Conservation (phyloP, 2,329 filamentous ascomycete species). For the Talaromyces piceae region DNA sequence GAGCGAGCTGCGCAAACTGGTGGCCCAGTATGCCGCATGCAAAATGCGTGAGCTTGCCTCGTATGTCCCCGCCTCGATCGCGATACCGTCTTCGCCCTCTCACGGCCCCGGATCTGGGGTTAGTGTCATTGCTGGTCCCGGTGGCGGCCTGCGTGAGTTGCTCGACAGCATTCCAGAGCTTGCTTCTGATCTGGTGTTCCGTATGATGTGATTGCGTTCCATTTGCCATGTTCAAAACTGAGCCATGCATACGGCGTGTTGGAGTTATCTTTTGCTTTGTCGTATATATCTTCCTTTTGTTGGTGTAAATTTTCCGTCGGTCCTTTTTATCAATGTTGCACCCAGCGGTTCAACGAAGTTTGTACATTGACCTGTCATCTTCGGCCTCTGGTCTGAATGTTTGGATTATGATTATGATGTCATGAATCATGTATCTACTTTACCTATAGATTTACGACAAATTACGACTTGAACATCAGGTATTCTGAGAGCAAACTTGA, state of each 20-base stretch:
- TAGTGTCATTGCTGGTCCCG: constrained; percentile 3
- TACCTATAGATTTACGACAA: not conserved
- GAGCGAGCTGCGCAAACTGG: constrained; percentile 34
- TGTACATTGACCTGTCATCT: not conserved
- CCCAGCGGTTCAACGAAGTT: not conserved
- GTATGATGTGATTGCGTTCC: constrained; percentile 21
- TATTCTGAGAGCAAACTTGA: not conserved
- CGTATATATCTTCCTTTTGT: not conserved
- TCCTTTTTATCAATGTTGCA: not conserved
- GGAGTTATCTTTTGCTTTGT: not conserved
- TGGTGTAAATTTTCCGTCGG: too few species aligned
- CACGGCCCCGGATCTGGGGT: constrained; percentile 8
- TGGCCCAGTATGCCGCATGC: constrained; percentile 35
- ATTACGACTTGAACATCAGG: not conserved
- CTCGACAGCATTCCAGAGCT: constrained; percentile 32
- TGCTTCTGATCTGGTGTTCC: constrained; percentile 36
- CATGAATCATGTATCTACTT: not conserved
- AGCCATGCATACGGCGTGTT: not conserved
- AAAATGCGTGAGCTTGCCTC: constrained; percentile 32
- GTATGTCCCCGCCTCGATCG: constrained; percentile 17
- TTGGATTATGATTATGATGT: not conserved
- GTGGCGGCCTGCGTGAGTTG: constrained; percentile 26
- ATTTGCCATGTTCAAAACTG: not conserved
- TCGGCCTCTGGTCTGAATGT: not conserved
- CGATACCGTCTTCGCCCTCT: constrained; percentile 8